Percentiles rank a stretch among this genome's conserved stretches.
Conservation (phyloP, 2,329 filamentous ascomycete species). For the Cladophialophora psammophila region DNA sequence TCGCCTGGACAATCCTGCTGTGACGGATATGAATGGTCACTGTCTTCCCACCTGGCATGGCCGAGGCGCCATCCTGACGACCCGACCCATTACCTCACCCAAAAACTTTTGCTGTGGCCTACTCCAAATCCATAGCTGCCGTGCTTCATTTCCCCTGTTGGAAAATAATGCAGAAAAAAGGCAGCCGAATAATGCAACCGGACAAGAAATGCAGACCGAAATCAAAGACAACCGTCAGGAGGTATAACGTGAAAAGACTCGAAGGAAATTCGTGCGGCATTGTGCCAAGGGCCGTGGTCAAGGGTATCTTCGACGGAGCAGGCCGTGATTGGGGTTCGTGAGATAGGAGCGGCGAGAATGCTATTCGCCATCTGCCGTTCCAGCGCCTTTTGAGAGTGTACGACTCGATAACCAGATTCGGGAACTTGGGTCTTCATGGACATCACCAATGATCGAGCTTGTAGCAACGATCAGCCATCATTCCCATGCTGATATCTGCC, state of each 20-base stretch:
- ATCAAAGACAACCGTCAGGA: neutral
- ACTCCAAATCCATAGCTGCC: constrained; percentile 1
- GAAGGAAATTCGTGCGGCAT: constrained; percentile 12
- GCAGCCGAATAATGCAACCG: neutral
- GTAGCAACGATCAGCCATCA: constrained; percentile 21
- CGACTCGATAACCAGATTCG: neutral
- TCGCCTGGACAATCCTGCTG: neutral
- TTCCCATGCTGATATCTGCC: constrained; percentile 23
- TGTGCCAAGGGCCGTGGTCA: neutral
- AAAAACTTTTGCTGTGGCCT: constrained; percentile 15
- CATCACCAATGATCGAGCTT: neutral
- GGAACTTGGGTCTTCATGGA: neutral
- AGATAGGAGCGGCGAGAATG: neutral
- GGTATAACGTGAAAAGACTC: neutral
- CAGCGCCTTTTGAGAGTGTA: neutral
- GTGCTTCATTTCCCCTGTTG: neutral
- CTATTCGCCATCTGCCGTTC: neutral
- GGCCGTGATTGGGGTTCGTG: neutral
- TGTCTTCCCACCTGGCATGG: neutral
- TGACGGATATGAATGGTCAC: neutral
- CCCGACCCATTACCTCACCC: constrained; percentile 7
- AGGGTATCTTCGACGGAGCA: neutral
- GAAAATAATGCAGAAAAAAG: constrained; percentile 1
- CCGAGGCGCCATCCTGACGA: neutral
- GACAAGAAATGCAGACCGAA: neutral